phyloP scores from a whole-genome alignment of 2,329 filamentous ascomycete genomes.

The Aspergillus ochraceus region DNA sequence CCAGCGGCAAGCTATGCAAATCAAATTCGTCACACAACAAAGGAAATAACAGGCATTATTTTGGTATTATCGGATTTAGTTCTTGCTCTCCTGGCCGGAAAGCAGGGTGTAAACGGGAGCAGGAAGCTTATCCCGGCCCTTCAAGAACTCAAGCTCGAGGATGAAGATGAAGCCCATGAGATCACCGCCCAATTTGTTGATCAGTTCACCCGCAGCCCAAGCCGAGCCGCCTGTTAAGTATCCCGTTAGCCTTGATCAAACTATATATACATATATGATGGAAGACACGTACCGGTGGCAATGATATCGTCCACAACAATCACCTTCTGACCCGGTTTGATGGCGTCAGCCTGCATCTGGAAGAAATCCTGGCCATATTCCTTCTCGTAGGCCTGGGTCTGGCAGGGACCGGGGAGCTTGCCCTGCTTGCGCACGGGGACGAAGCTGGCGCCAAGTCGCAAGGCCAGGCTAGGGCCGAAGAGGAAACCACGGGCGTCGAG shows the following conservation, averaged over 20 bases:
- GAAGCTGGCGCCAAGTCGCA: constrained; percentile 80
- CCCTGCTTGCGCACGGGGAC: constrained; percentile 93
- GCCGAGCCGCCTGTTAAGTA: constrained; percentile 75
- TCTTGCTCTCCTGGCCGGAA: constrained; percentile 55
- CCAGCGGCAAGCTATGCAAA: not conserved
- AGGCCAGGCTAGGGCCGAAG: constrained; percentile 85
- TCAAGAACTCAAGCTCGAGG: constrained; percentile 89
- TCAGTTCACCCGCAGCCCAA: constrained; percentile 79
- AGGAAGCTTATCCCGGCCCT: constrained; percentile 85
- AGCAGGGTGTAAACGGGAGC: constrained; percentile 83
- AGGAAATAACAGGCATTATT: constrained; percentile 8
- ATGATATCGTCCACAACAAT: constrained; percentile 97
- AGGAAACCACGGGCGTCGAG: constrained; percentile 94
- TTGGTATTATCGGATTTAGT: constrained; percentile 6
- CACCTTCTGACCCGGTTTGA: constrained; percentile 84
- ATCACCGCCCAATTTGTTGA: constrained; percentile 80
- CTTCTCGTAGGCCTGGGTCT: constrained; percentile 85
- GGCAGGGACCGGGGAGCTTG: constrained; percentile 88
- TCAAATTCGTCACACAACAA: not conserved
- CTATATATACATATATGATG: not conserved
- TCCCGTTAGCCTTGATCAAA: constrained; percentile 4
- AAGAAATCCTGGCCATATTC: constrained; percentile 96
- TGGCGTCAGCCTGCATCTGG: constrained; percentile 87
- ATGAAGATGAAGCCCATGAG: constrained; percentile 91
- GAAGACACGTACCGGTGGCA: constrained; percentile 73